phyloP scores from a whole-genome alignment of 306 rosid species.

The Fragaria vesca region DNA sequence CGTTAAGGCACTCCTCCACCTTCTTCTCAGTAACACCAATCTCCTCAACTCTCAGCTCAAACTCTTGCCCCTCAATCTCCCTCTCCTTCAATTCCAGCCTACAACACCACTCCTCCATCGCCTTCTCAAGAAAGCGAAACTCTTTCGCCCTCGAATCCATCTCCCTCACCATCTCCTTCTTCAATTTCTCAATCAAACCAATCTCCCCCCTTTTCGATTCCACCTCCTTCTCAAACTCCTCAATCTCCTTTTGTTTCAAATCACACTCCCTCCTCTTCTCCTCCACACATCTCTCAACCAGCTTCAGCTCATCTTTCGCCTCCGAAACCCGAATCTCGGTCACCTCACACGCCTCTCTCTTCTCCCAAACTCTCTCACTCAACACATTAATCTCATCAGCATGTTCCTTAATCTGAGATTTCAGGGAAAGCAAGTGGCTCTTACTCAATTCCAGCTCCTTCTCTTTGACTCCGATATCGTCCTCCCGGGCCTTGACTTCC shows the following conservation, averaged over 20 bases:
- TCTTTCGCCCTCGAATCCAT: too few species aligned
- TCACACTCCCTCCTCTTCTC: neutral
- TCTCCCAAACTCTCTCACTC: conserved; percentile 19
- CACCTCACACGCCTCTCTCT: conserved; percentile 3
- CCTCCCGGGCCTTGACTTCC: neutral
- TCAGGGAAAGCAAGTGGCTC: neutral
- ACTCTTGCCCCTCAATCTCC: too few species aligned
- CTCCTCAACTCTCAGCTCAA: neutral
- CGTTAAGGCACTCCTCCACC: conserved; percentile 23
- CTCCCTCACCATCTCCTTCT: neutral
- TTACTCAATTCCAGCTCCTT: neutral
- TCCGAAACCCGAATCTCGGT: neutral
- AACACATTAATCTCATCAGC: conserved; percentile 30
- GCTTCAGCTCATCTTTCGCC: neutral
- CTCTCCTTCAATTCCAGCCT: too few species aligned
- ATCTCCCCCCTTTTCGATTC: neutral
- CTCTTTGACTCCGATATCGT: neutral
- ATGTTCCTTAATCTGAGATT: neutral
- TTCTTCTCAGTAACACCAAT: conserved; percentile 2
- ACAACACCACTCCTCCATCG: too few species aligned
- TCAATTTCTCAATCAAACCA: neutral
- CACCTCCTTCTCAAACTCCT: too few species aligned
- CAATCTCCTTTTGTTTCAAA: too few species aligned
- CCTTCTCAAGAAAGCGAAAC: too few species aligned
- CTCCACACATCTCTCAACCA: too few species aligned